phyloP scores from a whole-genome alignment of 2,329 filamentous ascomycete genomes.

The Aspergillus bombycis region DNA sequence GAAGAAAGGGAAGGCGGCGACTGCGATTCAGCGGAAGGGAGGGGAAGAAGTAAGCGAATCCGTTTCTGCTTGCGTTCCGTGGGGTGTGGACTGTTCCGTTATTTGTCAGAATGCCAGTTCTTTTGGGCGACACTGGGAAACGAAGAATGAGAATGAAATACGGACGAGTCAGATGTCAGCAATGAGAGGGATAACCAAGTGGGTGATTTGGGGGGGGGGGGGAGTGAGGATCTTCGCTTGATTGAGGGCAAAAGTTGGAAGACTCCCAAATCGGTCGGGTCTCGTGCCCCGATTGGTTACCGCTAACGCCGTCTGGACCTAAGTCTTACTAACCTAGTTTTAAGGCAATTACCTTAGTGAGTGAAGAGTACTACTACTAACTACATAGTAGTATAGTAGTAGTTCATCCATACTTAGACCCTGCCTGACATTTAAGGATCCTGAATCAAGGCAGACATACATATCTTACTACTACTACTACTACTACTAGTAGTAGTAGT shows the following conservation, averaged over 20 bases:
- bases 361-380: background rate
- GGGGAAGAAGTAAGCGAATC: slow-evolving; percentile 1
- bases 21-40: slow-evolving; percentile 3
- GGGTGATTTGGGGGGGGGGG: background rate
- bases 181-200: background rate
- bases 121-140: background rate
- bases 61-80: background rate
- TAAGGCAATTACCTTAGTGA: background rate
- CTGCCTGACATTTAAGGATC: background rate
- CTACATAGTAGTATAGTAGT: too few relatives aligned
- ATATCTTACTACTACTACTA: background rate
- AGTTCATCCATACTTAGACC: background rate
- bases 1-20: slow-evolving; percentile 11
- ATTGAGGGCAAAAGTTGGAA: background rate
- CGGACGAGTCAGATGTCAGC: slow-evolving; percentile 2
- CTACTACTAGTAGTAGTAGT: background rate
- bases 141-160: background rate
- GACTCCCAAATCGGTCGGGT: background rate
- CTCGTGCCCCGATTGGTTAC: slow-evolving; percentile 8
- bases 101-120: background rate
- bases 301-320: background rate
- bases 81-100: background rate
- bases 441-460: background rate
- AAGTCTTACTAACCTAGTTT: background rate
- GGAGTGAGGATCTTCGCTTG: background rate